phyloP scores from a whole-genome alignment of 164 flowering plant species.

The Magnolia sinica region DNA sequence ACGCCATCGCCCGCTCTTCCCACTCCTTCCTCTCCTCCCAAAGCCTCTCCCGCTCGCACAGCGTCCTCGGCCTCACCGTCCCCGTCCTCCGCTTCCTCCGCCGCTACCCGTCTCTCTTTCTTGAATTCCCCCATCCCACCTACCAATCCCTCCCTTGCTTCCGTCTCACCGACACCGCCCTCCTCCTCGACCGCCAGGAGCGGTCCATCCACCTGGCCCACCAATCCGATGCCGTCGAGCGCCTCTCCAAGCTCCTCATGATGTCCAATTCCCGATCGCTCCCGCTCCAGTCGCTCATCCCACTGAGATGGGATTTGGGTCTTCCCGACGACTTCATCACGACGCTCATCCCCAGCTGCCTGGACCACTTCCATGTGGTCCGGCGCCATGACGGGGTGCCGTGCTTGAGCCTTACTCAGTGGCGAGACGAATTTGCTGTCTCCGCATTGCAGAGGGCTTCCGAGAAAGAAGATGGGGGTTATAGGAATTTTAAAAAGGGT shows the following conservation, averaged over 20 bases:
- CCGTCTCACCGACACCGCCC: constrained; percentile 57
- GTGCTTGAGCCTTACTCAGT: constrained; percentile 46
- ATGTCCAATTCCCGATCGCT: constrained; percentile 42
- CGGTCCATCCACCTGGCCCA: constrained; percentile 30
- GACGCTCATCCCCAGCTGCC: constrained; percentile 44
- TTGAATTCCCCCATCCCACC: constrained; percentile 64
- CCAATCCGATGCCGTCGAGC: constrained; percentile 49
- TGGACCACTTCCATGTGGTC: constrained; percentile 53
- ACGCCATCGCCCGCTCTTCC: constrained; percentile 74
- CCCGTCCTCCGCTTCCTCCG: constrained; percentile 92
- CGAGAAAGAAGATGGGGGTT: constrained; percentile 41
- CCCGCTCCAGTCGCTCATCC: constrained; percentile 53
- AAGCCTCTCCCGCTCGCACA: constrained; percentile 63
- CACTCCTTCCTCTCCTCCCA: constrained; percentile 64
- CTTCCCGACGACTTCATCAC: constrained; percentile 64
- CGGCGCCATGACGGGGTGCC: constrained; percentile 53
- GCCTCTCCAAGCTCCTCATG: constrained; percentile 72
- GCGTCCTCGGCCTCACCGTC: constrained; percentile 83
- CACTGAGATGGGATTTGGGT: constrained; percentile 86
- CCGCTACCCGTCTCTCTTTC: constrained; percentile 75
- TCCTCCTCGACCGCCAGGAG: constrained; percentile 51
- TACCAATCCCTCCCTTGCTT: constrained; percentile 70
- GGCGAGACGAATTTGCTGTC: constrained; percentile 69
- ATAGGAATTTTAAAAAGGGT: constrained; percentile 61
- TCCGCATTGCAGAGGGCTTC: constrained; percentile 65